Percentiles rank a stretch among this genome's conserved stretches.
These are phyloP conservation scores for Collybia nuda DNA, from an alignment of 768 basidiomycete genomes.

Conservation along the genomic window DNA sequence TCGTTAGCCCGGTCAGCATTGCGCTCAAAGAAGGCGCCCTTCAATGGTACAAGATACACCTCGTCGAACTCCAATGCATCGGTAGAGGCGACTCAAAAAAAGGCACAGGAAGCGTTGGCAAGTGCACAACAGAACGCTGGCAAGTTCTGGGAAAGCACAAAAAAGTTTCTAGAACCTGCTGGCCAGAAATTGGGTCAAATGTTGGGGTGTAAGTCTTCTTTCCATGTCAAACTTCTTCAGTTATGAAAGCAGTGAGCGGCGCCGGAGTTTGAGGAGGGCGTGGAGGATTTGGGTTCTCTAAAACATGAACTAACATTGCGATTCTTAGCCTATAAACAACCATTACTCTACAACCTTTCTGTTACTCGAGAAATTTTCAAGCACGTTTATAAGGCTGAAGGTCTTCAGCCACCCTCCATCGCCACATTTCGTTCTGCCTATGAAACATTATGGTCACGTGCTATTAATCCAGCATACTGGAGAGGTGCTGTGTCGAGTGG, in stretches of 20 bases:
- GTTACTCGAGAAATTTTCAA: conserved; percentile 76
- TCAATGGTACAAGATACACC: conserved; percentile 28
- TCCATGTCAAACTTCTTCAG: neutral
- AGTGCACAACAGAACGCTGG: conserved; percentile 57
- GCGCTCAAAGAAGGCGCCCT: conserved; percentile 18
- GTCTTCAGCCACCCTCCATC: conserved; percentile 67
- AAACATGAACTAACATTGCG: neutral
- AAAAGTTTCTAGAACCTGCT: conserved; percentile 42
- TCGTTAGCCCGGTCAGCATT: conserved; percentile 27
- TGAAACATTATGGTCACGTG: conserved; percentile 61
- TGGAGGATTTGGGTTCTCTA: conserved; percentile 14
- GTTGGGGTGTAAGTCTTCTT: conserved; percentile 41
- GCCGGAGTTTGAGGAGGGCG: too few species aligned
- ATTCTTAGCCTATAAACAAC: conserved; percentile 66
- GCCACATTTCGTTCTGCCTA: conserved; percentile 58
- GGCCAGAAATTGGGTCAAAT: conserved; percentile 54
- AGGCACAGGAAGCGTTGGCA: conserved; percentile 66
- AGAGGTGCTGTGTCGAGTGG: conserved; percentile 59
- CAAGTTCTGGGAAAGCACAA: conserved; percentile 50
- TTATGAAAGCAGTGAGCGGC: conserved; percentile 1
- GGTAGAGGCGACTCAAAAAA: conserved; percentile 58
- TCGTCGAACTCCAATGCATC: conserved; percentile 40
- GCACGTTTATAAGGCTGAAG: conserved; percentile 73
- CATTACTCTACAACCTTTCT: conserved; percentile 74
- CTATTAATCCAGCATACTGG: conserved; percentile 59